These are phyloP conservation scores for Talaromyces amestolkiae DNA, from an alignment of 2,329 filamentous ascomycete species.

Conservation along the genomic window DNA sequence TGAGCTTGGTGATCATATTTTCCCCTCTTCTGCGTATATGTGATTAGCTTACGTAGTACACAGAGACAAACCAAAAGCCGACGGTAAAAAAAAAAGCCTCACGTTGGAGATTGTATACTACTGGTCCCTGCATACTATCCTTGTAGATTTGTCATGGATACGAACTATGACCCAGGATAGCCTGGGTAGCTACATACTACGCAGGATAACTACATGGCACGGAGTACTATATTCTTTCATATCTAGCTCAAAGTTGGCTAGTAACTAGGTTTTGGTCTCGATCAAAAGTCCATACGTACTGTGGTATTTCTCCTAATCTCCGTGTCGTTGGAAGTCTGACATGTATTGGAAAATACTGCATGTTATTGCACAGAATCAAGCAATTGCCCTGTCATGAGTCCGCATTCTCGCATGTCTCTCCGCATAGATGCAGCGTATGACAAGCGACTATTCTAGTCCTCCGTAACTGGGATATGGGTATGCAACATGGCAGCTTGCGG, in stretches of 20 bases:
- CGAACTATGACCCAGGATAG: not conserved
- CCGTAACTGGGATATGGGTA: slow-evolving; percentile 9
- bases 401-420: not conserved
- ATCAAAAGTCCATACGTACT: not conserved
- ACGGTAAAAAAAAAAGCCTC: not conserved
- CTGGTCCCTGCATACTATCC: slow-evolving; percentile 17
- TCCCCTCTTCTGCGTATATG: not conserved
- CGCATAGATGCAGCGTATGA: not conserved
- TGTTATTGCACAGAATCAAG: not conserved
- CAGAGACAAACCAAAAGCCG: not conserved
- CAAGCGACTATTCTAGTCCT: not conserved
- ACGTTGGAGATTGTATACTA: not conserved
- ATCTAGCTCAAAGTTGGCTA: not conserved
- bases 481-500: slow-evolving; percentile 3
- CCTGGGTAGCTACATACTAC: not conserved
- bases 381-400: not conserved
- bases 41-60: not conserved
- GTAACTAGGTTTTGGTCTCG: not conserved
- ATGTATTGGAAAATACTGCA: not conserved
- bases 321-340: not conserved
- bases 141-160: slow-evolving; percentile 4
- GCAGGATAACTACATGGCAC: not conserved
- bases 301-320: not conserved
- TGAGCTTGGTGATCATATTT: not conserved
- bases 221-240: not conserved